Evolutionary conservation across 148 eudicot species (phyloP).

Genomic region (Agrostemma githago): DNA sequence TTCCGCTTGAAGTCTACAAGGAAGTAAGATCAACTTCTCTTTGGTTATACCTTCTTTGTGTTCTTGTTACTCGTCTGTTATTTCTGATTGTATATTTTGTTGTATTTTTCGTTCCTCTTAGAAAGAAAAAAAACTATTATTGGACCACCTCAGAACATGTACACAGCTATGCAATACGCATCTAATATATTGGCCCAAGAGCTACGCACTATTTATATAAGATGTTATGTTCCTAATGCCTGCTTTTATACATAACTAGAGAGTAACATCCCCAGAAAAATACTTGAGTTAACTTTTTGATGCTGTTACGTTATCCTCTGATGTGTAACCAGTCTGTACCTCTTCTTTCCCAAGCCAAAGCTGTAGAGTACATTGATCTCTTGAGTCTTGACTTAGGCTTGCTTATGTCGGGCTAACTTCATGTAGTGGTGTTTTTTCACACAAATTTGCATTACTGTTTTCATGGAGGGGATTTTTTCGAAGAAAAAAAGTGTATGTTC

Average conservation of each 20-base stretch:
- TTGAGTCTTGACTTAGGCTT: conserved; percentile 5
- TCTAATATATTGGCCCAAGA: not conserved
- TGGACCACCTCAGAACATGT: not conserved
- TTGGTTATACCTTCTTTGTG: not conserved
- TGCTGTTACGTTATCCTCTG: not conserved
- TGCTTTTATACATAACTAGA: not conserved
- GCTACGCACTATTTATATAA: not conserved
- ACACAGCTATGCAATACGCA: not conserved
- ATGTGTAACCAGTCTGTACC: not conserved
- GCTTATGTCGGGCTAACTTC: not conserved
- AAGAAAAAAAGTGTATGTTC: not conserved
- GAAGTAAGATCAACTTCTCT: conserved; percentile 46
- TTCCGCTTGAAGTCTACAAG: conserved; percentile 88
- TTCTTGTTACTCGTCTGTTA: not conserved
- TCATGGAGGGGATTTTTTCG: not conserved
- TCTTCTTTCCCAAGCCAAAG: not conserved
- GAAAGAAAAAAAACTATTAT: not conserved
- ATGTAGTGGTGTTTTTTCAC: not conserved
- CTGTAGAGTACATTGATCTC: not conserved
- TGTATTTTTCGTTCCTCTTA: not conserved
- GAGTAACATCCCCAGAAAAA: not conserved
- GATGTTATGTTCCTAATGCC: not conserved
- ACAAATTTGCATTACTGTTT: not conserved
- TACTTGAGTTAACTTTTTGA: not conserved
- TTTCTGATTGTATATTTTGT: not conserved